Evolutionary conservation across 2,329 filamentous ascomycete species (phyloP).

Genomic region (Phyllosticta citrichinensis): DNA sequence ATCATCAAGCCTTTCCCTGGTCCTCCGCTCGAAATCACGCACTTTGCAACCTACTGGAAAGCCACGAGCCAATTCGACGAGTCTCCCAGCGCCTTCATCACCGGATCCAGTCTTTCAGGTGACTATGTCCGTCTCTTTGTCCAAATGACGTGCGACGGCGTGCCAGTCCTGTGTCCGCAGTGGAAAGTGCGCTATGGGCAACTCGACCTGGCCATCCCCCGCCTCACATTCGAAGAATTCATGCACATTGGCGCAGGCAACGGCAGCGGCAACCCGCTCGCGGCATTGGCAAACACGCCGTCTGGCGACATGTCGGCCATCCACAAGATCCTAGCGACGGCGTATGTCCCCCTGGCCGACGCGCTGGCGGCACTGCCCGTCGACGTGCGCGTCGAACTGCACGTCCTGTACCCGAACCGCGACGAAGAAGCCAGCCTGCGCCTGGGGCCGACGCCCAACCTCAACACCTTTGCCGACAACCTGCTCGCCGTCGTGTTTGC

Average conservation of each 20-base stretch:
- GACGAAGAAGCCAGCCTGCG: slow-evolving; percentile 61
- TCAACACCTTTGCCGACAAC: slow-evolving; percentile 78
- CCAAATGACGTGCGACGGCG: slow-evolving; percentile 77
- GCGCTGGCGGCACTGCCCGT: slow-evolving; percentile 65
- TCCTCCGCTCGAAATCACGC: slow-evolving; percentile 87
- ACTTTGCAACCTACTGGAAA: slow-evolving; percentile 99
- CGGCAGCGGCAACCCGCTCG: slow-evolving; percentile 18
- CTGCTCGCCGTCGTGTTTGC: slow-evolving; percentile 83
- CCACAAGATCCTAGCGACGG: slow-evolving; percentile 61
- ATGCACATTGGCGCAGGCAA: slow-evolving; percentile 34
- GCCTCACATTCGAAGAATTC: slow-evolving; percentile 67
- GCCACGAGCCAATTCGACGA: slow-evolving; percentile 88
- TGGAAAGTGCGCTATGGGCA: slow-evolving; percentile 71
- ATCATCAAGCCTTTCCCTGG: slow-evolving; percentile 95
- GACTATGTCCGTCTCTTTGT: slow-evolving; percentile 89
- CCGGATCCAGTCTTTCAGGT: slow-evolving; percentile 89
- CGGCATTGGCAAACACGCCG: slow-evolving; percentile 19
- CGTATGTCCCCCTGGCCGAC: slow-evolving; percentile 70
- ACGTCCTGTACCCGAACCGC: slow-evolving; percentile 73
- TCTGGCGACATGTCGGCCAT: slow-evolving; percentile 43
- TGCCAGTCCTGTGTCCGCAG: slow-evolving; percentile 77
- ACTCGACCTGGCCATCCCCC: slow-evolving; percentile 72
- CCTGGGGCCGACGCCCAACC: slow-evolving; percentile 65
- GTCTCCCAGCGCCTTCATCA: slow-evolving; percentile 77
- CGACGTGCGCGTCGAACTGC: slow-evolving; percentile 81